These are phyloP conservation scores for Apiospora koreana DNA, from an alignment of 2,329 filamentous ascomycete genomes.

Conservation along the genomic window DNA sequence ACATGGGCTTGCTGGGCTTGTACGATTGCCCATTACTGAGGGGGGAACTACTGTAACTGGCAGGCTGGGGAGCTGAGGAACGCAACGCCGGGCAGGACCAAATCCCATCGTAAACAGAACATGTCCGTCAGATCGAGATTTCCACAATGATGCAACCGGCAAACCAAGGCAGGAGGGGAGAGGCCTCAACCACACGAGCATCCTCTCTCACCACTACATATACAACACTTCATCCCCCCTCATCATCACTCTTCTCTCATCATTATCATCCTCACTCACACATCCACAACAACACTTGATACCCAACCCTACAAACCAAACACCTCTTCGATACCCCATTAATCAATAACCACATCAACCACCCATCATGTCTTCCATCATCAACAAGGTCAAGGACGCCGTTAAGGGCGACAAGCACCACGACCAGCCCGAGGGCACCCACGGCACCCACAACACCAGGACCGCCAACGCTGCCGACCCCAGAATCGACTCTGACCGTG, in stretches of 20 bases:
- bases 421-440: slow-evolving; percentile 30
- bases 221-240: neutral
- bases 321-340: neutral
- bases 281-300: neutral
- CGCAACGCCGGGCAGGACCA: neutral
- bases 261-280: neutral
- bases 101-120: neutral
- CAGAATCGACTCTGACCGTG: slow-evolving; percentile 35
- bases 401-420: slow-evolving; percentile 45
- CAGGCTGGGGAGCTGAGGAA: slow-evolving; percentile 2
- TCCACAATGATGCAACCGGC: neutral
- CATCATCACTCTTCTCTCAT: neutral
- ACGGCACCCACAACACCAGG: slow-evolving; percentile 26
- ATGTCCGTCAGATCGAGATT: slow-evolving; percentile 4
- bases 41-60: too few relatives aligned
- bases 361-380: slow-evolving; percentile 55
- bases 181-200: neutral
- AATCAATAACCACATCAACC: neutral
- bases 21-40: neutral
- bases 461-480: slow-evolving; percentile 34
- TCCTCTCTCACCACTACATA: neutral
- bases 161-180: neutral
- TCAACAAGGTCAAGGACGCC: slow-evolving; percentile 63
- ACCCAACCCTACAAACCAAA: slow-evolving; percentile 1
- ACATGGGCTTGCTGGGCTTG: neutral